Base-by-base conservation (phyloP, 2,329 filamentous ascomycete species). In the Ophiostoma tasmaniense region DNA sequence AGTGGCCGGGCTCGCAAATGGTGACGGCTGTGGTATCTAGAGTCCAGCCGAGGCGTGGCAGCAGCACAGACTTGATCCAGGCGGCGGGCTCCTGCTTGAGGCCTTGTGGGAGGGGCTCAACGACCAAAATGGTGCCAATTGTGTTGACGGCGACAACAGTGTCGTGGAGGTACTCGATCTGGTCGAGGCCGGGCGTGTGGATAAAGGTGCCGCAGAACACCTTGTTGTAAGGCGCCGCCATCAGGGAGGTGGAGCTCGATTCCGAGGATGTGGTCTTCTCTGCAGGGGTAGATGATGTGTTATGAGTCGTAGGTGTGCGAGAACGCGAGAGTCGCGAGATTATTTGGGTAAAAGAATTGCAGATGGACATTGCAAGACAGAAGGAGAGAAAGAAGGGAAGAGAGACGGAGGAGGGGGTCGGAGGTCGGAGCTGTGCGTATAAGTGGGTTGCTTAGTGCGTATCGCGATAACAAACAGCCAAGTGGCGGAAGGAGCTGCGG, bases 201-300 rank as follows among this genome's bases (percentile, higher is more conserved):
- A 87, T 78, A 73, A 87, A 87, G 0, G 81, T 83, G 70, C 85
- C 85, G 50, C 83, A 74, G 72, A 86, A 84, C 25, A 87, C 73
- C 73, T 84, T 30, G 62, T 65, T 42, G 42, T 10, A 33, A 20
- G 42, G 65, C 39, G 42, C 65, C 25, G 65, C 42, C 42, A 50
- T 66, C 22, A 45, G 20, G 5, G 42, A 28, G 42, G 42, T 14
- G n/a, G 42, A 20, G 37, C n/a, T 37, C 0, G 33, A 25, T 11
- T n/a, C n/a, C 22, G 61, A 20, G 61, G 28, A n/a, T n/a, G 61
- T 3, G 17, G 33, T 64, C 35, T 62, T 35, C 30, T 33, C 30
- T 28, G 30, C 20, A 39, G 33, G 22, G 33, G 33, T 39, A 25
- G 22, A 28, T 28, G 64, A 20, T 11, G 64, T 2, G 37, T 22